phyloP scores from a whole-genome alignment of 768 basidiomycete species.

The Rhizopogon salebrosus region DNA sequence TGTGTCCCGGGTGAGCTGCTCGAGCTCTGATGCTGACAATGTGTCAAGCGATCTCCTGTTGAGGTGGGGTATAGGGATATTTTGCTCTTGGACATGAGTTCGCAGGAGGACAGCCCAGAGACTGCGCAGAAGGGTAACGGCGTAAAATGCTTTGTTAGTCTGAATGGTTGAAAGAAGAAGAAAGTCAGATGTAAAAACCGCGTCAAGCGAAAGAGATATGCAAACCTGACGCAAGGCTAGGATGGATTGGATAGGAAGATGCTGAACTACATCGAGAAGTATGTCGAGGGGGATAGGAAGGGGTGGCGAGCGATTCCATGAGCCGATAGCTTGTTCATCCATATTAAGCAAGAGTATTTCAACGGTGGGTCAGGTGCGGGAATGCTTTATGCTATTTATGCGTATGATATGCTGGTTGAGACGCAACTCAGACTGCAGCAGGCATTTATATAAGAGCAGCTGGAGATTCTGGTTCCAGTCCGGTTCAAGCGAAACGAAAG shows the following conservation, averaged over 20 bases:
- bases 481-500: background rate
- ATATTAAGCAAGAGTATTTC: background rate
- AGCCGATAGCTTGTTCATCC: background rate
- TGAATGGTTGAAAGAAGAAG: constrained; percentile 20
- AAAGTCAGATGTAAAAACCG: background rate
- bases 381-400: background rate
- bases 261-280: constrained; percentile 35
- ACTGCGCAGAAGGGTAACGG: constrained; percentile 39
- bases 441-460: background rate
- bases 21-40: constrained; percentile 41
- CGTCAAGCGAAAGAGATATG: background rate
- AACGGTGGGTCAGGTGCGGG: background rate
- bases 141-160: constrained; percentile 41
- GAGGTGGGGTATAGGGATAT: constrained; percentile 45
- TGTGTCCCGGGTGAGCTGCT: constrained; percentile 34
- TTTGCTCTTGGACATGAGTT: constrained; percentile 33
- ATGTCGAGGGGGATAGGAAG: constrained; percentile 44
- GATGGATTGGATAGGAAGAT: constrained; percentile 38
- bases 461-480: background rate
- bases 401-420: background rate
- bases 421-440: background rate
- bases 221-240: constrained; percentile 44
- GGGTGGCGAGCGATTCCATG: constrained; percentile 7
- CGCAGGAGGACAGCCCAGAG: constrained; percentile 47
- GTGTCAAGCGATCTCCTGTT: constrained; percentile 23